Conservation (phyloP, 2,329 filamentous ascomycete genomes). For the Cladophialophora immunda region DNA sequence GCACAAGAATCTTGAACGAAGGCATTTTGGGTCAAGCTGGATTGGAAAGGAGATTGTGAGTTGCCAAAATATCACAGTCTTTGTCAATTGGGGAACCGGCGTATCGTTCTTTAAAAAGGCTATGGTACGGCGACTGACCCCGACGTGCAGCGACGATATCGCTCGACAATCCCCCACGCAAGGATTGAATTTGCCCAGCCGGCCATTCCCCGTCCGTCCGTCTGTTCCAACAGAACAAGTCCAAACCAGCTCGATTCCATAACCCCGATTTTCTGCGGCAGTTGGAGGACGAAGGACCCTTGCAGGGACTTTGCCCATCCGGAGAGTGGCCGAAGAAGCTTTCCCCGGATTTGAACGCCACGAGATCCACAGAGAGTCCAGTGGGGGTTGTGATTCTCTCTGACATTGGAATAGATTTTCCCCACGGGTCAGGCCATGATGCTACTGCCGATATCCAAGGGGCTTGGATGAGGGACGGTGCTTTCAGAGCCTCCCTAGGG, state of each 20-base stretch:
- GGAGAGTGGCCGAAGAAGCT: constrained; percentile 19
- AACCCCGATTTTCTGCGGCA: neutral
- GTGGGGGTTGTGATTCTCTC: constrained; percentile 14
- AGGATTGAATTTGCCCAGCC: neutral
- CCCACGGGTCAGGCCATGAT: constrained; percentile 18
- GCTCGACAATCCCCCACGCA: constrained; percentile 17
- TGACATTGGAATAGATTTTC: constrained; percentile 4
- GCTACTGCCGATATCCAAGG: constrained; percentile 7
- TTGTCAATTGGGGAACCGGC: neutral
- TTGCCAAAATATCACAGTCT: neutral
- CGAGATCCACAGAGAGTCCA: constrained; percentile 6
- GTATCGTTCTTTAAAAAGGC: constrained; percentile 10
- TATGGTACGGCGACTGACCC: constrained; percentile 11
- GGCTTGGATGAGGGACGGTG: constrained; percentile 5
- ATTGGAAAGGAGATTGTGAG: neutral
- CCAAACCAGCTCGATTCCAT: neutral
- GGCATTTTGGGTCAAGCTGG: constrained; percentile 3
- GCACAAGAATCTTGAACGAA: constrained; percentile 74
- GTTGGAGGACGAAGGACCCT: neutral
- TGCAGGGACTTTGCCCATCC: constrained; percentile 13
- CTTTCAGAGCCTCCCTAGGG: neutral
- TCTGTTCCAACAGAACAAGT: constrained; percentile 4
- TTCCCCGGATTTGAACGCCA: constrained; percentile 19
- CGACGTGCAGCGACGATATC: constrained; percentile 8
- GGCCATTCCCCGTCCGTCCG: constrained; percentile 7